phyloP scores from a whole-genome alignment of 208 protist genomes.

The Trypanosoma avium region DNA sequence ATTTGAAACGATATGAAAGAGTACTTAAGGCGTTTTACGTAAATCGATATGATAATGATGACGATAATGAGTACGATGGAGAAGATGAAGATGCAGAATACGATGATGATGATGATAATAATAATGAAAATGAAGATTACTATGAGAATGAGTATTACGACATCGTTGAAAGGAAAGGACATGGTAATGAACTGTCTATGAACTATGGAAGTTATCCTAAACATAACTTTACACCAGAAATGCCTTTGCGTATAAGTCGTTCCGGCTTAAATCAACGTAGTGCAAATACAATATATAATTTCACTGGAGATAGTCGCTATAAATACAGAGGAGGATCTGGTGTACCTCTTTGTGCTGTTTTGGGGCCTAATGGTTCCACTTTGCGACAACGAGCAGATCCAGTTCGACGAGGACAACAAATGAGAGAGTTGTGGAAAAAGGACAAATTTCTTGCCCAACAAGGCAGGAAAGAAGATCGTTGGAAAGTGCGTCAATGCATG shows the following conservation, averaged over 20 bases:
- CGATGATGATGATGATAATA: neutral
- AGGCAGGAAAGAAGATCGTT: slow-evolving; percentile 33
- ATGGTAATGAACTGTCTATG: neutral
- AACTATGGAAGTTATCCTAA: slow-evolving; percentile 7
- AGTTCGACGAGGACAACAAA: slow-evolving; percentile 68
- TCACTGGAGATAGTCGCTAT: slow-evolving; percentile 74
- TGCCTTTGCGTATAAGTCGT: slow-evolving; percentile 20
- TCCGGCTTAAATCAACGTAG: slow-evolving; percentile 36
- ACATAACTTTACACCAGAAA: slow-evolving; percentile 8
- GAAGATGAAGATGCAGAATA: neutral
- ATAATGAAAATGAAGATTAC: slow-evolving; percentile 11
- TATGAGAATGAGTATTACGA: slow-evolving; percentile 11
- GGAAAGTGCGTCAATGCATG: slow-evolving; percentile 30
- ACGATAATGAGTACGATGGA: neutral
- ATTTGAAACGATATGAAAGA: slow-evolving; percentile 56
- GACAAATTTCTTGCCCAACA: slow-evolving; percentile 68
- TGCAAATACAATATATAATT: slow-evolving; percentile 75
- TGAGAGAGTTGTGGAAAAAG: slow-evolving; percentile 69
- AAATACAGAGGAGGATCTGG: slow-evolving; percentile 45
- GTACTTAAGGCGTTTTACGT: slow-evolving; percentile 37
- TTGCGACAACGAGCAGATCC: slow-evolving; percentile 57
- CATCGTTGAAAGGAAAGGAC: neutral
- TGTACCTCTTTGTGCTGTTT: slow-evolving; percentile 40
- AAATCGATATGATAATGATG: slow-evolving; percentile 8
- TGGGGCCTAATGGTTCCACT: slow-evolving; percentile 63